Percentiles rank a stretch among this genome's conserved stretches.
phyloP scores from a whole-genome alignment of 257 asterid genomes.

The Solanum stenotomum region DNA sequence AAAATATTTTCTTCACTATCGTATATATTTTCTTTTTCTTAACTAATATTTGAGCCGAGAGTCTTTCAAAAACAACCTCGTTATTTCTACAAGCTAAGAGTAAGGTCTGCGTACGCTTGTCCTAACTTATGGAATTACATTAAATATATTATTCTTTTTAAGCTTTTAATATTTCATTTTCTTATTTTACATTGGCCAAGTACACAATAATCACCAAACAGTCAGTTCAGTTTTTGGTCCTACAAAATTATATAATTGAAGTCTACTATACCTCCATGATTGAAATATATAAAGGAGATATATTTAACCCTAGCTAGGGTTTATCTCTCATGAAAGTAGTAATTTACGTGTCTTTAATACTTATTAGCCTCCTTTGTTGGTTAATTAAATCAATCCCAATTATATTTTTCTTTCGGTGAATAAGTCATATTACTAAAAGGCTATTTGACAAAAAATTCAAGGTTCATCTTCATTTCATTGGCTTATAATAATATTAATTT shows the following conservation, averaged over 20 bases:
- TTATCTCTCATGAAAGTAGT: background rate
- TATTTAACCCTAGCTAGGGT: background rate
- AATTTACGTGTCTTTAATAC: background rate
- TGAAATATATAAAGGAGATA: background rate
- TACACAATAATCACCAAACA: background rate
- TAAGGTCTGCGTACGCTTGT: rapidly evolving
- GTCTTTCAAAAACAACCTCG: no score
- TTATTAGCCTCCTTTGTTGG: background rate
- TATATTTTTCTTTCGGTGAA: background rate
- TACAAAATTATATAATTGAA: background rate
- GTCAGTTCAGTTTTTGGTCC: background rate
- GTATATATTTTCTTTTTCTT: no score
- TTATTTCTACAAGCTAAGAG: no score
- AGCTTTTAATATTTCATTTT: background rate
- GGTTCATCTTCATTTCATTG: background rate
- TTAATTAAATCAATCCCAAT: background rate
- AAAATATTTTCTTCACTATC: no score
- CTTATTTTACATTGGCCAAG: background rate
- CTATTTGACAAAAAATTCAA: background rate
- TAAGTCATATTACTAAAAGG: background rate
- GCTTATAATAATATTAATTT: background rate
- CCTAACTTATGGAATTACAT: no score
- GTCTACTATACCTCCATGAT: background rate
- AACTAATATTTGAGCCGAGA: background rate
- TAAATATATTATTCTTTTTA: no score